Evolutionary conservation across 306 rosid species (phyloP), one percentile per base, ranked within the genome.

Genomic region (Dryas drummondii): DNA sequence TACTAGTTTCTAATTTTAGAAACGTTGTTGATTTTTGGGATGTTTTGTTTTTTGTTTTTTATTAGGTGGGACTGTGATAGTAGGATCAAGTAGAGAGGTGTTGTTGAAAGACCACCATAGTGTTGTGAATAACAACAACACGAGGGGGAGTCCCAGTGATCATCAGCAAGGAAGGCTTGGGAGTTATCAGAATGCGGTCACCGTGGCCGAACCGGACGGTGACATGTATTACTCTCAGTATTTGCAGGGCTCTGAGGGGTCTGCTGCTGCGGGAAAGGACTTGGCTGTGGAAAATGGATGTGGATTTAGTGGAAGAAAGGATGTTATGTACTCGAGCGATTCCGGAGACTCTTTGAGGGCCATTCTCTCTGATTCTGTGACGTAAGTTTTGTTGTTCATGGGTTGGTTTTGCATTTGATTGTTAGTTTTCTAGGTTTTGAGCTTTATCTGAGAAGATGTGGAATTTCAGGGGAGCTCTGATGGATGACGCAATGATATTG

Each of bases 401-500:
- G n/a, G 1, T 42, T 48, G 37, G 17, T 9, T 64, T 13, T 65
- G 46, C 65, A 15, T 61, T 37, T 16, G 60, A 5, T 46, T 51
- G 54, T 44, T 68, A 40, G 27, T 65, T 13, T 9, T 22, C 58
- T 59, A 7, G 16, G 46, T 68, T 32, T 59, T 26, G 52, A 22
- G 74, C 58, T 70, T 50, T 50, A 14, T 27, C 27, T 49, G 17
- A 14, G 59, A 51, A 56, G 7, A 6, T 83, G 66, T 82, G 17
- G 76, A 66, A 81, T 78, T 85, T 57, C 87, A 96, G 99, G 78
- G 94, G 97, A 56, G 82, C 89, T 75, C 96, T 96, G 37, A 96
- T 96, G 99, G 96, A 96, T 52, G 99, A 96, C 65, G 99, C 99
- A 10, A 84, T 96, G 97, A 96, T 96, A 89, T 82, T 96, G 80